A percentile compares a stretch with the other conserved stretches of the same genome.
Conservation (phyloP, 805 yeast genomes). For the Brettanomyces bruxellensis region DNA sequence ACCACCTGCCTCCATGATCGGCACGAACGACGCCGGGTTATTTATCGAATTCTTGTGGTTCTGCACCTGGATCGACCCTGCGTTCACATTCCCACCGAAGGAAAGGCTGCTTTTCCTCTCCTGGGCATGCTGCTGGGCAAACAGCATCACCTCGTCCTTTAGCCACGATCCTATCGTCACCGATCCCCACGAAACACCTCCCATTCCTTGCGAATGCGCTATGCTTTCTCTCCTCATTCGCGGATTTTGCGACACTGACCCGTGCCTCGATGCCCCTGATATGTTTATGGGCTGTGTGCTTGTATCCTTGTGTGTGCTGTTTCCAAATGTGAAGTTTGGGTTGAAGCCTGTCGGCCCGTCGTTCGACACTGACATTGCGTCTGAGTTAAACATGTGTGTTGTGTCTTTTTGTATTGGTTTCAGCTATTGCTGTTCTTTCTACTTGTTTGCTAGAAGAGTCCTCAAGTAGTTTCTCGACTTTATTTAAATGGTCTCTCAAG, state of each 20-base stretch:
- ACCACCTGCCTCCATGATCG: conserved; percentile 15
- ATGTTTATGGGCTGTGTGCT: conserved; percentile 30
- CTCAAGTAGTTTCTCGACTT: too few relatives aligned
- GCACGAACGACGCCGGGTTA: conserved; percentile 11
- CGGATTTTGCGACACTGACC: conserved; percentile 31
- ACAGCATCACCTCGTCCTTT: conserved; percentile 80
- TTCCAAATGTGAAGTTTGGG: not conserved
- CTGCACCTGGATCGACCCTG: not conserved
- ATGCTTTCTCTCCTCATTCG: conserved; percentile 78
- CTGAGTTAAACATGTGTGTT: not conserved
- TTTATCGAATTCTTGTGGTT: conserved; percentile 1
- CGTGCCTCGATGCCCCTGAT: conserved; percentile 22
- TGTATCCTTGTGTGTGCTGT: not conserved
- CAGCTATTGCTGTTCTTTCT: too few relatives aligned
- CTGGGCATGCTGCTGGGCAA: conserved; percentile 4
- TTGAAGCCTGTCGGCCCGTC: not conserved
- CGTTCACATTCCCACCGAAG: conserved; percentile 2
- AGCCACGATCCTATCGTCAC: conserved; percentile 93
- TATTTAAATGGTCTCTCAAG: too few relatives aligned
- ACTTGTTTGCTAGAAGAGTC: too few relatives aligned
- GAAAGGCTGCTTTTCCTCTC: not conserved
- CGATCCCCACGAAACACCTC: conserved; percentile 97
- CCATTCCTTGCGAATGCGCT: conserved; percentile 96
- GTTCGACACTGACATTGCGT: not conserved
- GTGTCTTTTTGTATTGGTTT: too few relatives aligned